phyloP scores from a whole-genome alignment of 1,284 basidiomycete genomes.

The Fistulinella staudtii region DNA sequence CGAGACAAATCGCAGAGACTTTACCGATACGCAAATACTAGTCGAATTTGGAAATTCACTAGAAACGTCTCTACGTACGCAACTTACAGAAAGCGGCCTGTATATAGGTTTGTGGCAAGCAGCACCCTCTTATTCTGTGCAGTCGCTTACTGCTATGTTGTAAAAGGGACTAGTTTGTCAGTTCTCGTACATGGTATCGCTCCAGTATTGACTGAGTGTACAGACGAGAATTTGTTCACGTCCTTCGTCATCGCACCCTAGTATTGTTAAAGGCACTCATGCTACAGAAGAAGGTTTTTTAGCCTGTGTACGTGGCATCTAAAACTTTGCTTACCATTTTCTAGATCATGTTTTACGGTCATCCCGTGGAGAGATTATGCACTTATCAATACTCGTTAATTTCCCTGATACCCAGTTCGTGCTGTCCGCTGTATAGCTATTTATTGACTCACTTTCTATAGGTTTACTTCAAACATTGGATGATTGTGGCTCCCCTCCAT shows the following conservation, averaged over 20 bases:
- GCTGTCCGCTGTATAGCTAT: neutral
- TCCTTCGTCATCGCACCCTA: slow-evolving; percentile 92
- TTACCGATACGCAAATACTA: slow-evolving; percentile 78
- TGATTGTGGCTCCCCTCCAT: slow-evolving; percentile 87
- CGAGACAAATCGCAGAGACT: slow-evolving; percentile 53
- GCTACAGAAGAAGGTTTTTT: slow-evolving; percentile 80
- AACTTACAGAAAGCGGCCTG: slow-evolving; percentile 75
- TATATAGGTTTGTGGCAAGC: slow-evolving; percentile 79
- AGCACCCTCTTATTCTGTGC: neutral
- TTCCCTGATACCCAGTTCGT: slow-evolving; percentile 73
- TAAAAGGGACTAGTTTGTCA: slow-evolving; percentile 76
- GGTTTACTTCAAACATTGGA: slow-evolving; percentile 86
- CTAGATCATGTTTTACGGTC: slow-evolving; percentile 95
- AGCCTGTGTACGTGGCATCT: neutral
- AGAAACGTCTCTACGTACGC: slow-evolving; percentile 61
- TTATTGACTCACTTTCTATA: slow-evolving; percentile 17
- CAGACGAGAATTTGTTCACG: slow-evolving; percentile 87
- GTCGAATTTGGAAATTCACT: slow-evolving; percentile 78
- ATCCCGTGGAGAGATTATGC: slow-evolving; percentile 94
- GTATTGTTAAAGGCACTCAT: slow-evolving; percentile 93
- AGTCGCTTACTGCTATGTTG: slow-evolving; percentile 13
- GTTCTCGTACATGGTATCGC: slow-evolving; percentile 25
- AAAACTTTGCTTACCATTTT: slow-evolving; percentile 4
- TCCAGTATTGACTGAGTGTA: slow-evolving; percentile 1
- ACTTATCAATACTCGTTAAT: slow-evolving; percentile 96